Conservation (phyloP, 139 green algal genomes). For the Gonium pectorale region DNA sequence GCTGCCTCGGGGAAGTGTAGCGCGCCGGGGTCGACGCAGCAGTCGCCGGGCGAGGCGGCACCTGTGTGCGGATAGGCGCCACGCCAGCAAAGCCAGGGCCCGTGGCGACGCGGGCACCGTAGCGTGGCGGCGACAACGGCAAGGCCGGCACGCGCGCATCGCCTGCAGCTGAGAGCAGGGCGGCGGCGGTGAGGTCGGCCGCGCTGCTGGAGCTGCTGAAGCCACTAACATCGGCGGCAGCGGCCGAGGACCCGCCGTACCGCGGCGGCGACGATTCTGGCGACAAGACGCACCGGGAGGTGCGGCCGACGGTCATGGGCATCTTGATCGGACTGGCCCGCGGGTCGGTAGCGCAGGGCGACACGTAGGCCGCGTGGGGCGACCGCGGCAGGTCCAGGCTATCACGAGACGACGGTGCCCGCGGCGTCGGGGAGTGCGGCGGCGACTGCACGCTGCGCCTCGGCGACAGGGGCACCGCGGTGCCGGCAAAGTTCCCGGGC, state of each 20-base stretch:
- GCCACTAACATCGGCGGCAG: too few species aligned
- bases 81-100: not conserved
- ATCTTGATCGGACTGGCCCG: conserved; percentile 34
- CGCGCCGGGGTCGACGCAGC: not conserved
- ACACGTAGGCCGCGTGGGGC: not conserved
- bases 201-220: too few species aligned
- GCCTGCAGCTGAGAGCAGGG: too few species aligned
- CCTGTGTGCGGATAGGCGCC: conserved; percentile 17
- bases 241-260: too few species aligned
- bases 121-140: too few species aligned
- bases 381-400: not conserved
- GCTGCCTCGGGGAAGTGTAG: not conserved
- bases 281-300: not conserved
- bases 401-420: not conserved
- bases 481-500: not conserved
- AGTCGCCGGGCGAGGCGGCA: not conserved
- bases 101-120: too few species aligned
- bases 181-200: too few species aligned
- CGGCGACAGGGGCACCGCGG: not conserved
- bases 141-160: too few species aligned
- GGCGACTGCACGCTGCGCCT: not conserved
- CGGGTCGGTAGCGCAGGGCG: conserved; percentile 3
- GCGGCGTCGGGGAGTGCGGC: not conserved
- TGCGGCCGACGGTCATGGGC: not conserved
- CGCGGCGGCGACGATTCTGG: too few species aligned